A percentile compares a stretch with the other conserved stretches of the same genome.
phyloP scores from a whole-genome alignment of 179 eudicot genomes.

The Amaranthus tricolor region DNA sequence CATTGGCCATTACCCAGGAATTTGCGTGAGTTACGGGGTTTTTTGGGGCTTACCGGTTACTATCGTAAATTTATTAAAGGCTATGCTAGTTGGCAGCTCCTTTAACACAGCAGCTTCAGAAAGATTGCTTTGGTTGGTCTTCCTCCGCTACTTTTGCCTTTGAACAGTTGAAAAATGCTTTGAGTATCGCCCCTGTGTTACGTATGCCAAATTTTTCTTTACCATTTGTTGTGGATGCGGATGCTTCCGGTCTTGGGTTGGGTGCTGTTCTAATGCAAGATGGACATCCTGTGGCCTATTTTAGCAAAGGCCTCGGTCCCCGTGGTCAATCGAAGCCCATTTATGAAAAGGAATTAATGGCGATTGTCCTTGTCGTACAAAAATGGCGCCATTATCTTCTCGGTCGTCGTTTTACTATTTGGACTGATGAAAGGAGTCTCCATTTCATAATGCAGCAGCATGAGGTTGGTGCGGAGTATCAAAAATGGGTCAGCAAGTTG shows the following conservation, averaged over 20 bases:
- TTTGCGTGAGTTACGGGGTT: too few species aligned
- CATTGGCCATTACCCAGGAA: too few species aligned
- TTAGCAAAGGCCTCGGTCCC: not conserved
- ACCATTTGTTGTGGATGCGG: not conserved
- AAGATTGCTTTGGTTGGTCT: not conserved
- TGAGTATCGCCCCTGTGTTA: not conserved
- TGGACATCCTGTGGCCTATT: too few species aligned
- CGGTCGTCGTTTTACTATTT: not conserved
- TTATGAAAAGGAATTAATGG: not conserved
- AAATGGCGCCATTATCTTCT: not conserved
- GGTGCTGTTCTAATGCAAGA: not conserved
- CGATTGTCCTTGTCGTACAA: not conserved
- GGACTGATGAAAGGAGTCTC: not conserved
- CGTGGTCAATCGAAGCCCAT: not conserved
- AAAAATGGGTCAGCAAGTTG: not conserved
- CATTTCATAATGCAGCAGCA: not conserved
- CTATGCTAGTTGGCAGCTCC: not conserved
- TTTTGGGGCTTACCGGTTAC: too few species aligned
- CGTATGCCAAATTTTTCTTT: not conserved
- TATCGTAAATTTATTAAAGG: not conserved
- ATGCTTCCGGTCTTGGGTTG: not conserved
- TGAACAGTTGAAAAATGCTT: not conserved
- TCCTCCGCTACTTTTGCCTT: not conserved
- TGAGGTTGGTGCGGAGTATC: not conserved
- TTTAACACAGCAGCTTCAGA: not conserved